These are phyloP conservation scores for Larix kaempferi DNA, from an alignment of 75 land plant genomes.

Conservation along the genomic window DNA sequence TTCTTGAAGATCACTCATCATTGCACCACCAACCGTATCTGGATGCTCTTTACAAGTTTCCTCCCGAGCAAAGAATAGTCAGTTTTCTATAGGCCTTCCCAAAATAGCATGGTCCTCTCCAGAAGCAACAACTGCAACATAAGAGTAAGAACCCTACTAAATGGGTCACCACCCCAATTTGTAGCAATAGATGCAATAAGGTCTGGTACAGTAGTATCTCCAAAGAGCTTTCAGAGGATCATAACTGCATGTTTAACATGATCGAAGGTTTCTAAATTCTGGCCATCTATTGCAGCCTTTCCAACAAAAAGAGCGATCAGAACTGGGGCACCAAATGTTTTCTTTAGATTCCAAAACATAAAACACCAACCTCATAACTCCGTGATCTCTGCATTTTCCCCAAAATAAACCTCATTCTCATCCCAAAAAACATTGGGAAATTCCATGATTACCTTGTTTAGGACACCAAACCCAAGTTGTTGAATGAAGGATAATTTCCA, in stretches of 20 bases:
- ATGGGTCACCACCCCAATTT: conserved; percentile 90
- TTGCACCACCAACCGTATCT: conserved; percentile 96
- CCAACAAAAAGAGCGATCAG: conserved; percentile 93
- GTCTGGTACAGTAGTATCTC: conserved; percentile 67
- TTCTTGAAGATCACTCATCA: conserved; percentile 90
- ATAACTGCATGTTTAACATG: conserved; percentile 71
- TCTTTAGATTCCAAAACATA: conserved; percentile 95
- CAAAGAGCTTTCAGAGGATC: conserved; percentile 73
- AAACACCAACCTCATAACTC: conserved; percentile 70
- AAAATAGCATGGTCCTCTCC: conserved; percentile 87
- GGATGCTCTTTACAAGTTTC: conserved; percentile 99
- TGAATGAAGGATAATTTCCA: conserved; percentile 78
- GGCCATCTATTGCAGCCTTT: conserved; percentile 82
- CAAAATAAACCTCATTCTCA: conserved; percentile 88
- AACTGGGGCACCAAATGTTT: conserved; percentile 88
- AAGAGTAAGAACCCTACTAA: conserved; percentile 85
- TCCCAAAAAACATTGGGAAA: conserved; percentile 89
- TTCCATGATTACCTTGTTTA: conserved; percentile 85
- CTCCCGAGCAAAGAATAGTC: conserved; percentile 93
- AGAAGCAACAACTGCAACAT: conserved; percentile 78
- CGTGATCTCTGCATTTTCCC: conserved; percentile 85
- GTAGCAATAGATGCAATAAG: conserved; percentile 83
- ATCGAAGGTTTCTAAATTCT: conserved; percentile 45
- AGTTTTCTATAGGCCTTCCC: conserved; percentile 79
- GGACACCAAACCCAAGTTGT: conserved; percentile 87